Evolutionary conservation across 805 yeast species (phyloP).

Genomic region (Isabelozyma heimii): DNA sequence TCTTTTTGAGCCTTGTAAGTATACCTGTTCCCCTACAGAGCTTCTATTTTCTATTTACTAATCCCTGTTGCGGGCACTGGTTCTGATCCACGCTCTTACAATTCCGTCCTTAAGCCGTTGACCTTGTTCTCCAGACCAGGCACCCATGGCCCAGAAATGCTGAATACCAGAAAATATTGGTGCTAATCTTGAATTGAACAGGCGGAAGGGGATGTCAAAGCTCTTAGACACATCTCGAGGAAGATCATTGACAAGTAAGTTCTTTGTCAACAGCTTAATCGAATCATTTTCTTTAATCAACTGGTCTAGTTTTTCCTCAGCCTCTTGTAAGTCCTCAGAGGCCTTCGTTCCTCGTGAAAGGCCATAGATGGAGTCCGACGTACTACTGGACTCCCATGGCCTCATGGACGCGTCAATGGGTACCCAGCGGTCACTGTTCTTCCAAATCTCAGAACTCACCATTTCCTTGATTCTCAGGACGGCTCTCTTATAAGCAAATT

Average conservation of each 20-base stretch:
- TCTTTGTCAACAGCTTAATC: conserved; percentile 6
- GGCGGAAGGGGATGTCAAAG: conserved; percentile 17
- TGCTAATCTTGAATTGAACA: conserved; percentile 19
- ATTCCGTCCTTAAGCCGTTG: conserved; percentile 49
- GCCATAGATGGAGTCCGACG: background rate
- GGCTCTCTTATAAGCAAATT: conserved; percentile 70
- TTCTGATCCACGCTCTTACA: conserved; percentile 54
- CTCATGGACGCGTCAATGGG: conserved; percentile 52
- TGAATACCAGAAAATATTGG: conserved; percentile 21
- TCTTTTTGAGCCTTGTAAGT: too few relatives aligned
- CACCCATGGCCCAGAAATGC: conserved; percentile 70
- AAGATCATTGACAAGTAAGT: conserved; percentile 7
- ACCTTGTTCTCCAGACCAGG: conserved; percentile 51
- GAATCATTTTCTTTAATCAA: conserved; percentile 7
- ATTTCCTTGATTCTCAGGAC: conserved; percentile 62
- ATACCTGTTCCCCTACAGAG: too few relatives aligned
- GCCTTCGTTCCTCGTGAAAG: background rate
- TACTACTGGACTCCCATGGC: conserved; percentile 47
- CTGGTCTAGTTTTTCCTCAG: conserved; percentile 6
- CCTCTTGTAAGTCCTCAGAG: background rate
- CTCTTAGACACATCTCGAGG: conserved; percentile 23
- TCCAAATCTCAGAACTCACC: conserved; percentile 54
- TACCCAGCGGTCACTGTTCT: conserved; percentile 47
- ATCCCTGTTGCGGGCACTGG: conserved; percentile 13
- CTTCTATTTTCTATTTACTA: background rate